A percentile compares a stretch with the other conserved stretches of the same genome.
phyloP scores from a whole-genome alignment of 2,329 filamentous ascomycete genomes.

The Elsinoe fawcettii region DNA sequence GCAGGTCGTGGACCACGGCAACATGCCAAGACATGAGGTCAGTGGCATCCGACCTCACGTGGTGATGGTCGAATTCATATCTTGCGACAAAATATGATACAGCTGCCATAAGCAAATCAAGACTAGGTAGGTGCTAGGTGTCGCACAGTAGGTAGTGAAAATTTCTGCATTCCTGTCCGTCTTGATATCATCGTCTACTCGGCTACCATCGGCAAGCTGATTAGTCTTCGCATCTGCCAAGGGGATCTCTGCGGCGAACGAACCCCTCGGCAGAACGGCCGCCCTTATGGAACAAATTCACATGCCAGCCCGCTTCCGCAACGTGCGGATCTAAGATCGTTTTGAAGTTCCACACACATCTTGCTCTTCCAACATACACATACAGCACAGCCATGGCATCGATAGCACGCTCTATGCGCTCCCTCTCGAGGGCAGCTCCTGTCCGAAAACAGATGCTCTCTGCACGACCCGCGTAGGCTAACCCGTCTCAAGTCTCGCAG shows the following conservation, averaged over 20 bases:
- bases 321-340: background rate
- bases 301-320: slow-evolving; percentile 3
- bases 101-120: no score
- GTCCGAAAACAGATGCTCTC: slow-evolving; percentile 11
- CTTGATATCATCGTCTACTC: background rate
- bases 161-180: background rate
- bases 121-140: no score
- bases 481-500: background rate
- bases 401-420: slow-evolving; percentile 17
- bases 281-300: slow-evolving; percentile 6
- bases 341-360: background rate
- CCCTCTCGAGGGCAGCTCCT: slow-evolving; percentile 14
- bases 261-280: slow-evolving; percentile 1
- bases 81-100: no score
- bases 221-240: slow-evolving; percentile 5
- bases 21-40: no score
- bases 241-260: background rate
- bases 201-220: background rate
- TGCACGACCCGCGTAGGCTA: background rate
- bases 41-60: no score
- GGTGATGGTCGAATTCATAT: no score
- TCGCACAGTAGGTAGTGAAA: no score
- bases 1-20: no score
- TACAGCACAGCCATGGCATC: slow-evolving; percentile 17
- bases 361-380: background rate